These are phyloP conservation scores for Lachnellula arida DNA, from an alignment of 2,329 filamentous ascomycete species.

Conservation along the genomic window DNA sequence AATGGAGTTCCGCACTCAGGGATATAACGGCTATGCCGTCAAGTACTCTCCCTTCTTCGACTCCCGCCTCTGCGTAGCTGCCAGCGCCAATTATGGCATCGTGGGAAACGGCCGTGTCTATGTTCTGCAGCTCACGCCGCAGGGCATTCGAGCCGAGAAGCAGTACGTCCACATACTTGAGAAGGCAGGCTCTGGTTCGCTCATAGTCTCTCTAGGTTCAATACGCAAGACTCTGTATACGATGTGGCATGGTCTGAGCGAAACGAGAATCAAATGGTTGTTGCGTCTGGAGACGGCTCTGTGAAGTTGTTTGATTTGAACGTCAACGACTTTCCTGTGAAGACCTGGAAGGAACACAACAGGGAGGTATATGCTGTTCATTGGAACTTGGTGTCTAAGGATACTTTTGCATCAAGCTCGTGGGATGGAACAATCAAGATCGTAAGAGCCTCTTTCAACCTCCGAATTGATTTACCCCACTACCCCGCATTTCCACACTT, in stretches of 20 bases:
- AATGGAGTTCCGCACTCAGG: conserved; percentile 90
- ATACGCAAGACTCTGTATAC: conserved; percentile 95
- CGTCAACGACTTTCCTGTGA: conserved; percentile 76
- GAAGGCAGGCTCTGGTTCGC: not conserved
- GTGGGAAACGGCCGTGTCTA: conserved; percentile 93
- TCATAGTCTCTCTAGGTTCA: conserved; percentile 56
- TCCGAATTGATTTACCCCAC: not conserved
- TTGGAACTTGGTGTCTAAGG: conserved; percentile 90
- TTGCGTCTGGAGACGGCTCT: conserved; percentile 87
- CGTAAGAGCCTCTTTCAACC: conserved; percentile 37
- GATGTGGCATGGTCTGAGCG: conserved; percentile 94
- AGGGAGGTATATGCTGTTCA: conserved; percentile 87
- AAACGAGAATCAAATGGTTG: conserved; percentile 90
- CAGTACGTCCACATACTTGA: conserved; percentile 45
- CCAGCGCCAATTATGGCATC: conserved; percentile 92
- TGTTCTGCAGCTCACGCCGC: conserved; percentile 73
- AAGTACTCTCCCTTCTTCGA: conserved; percentile 99
- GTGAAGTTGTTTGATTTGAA: conserved; percentile 90
- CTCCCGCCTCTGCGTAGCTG: conserved; percentile 82
- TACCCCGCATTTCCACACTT: not conserved
- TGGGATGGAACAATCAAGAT: conserved; percentile 98
- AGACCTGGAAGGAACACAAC: conserved; percentile 89
- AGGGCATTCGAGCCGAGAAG: conserved; percentile 81
- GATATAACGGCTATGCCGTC: conserved; percentile 93
- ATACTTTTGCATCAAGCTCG: conserved; percentile 83